Evolutionary conservation across 2,329 filamentous ascomycete species (phyloP), one percentile per base, ranked within the genome.

Genomic region (Trichoderma sp.): DNA sequence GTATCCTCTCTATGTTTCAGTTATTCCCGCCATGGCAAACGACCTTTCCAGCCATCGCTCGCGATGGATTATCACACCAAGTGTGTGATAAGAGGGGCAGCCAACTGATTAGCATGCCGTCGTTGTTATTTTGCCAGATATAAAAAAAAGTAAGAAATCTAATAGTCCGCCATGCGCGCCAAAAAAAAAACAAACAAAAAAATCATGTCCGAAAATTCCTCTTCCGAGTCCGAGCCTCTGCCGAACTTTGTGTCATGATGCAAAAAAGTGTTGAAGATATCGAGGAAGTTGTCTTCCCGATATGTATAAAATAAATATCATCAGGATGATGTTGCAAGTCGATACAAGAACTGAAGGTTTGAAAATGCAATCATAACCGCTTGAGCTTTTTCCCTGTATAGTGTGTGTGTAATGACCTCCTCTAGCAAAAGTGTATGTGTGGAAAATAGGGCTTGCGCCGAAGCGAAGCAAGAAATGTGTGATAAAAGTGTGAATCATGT

Each of bases 41-140:
- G 71, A 74, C 75, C 74, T 63, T 76, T 75, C 73, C 79, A 77
- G 80, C 75, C 77, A 72, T 75, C 75, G 75, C 73, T 76, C 73
- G 74, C 76, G 75, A 71, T 73, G 74, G 75, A 75, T 70, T 77
- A 84, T 83, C 83, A 84, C 80, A 84, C 86, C 80, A 82, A 84
- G 78, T 76, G 83, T 84, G 84, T 75, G 81, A 79, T 82, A 83
- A 73, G 72, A 75, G 76, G 80, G 76, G 76, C 78, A 71, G 69
- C 74, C 75, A 64, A 72, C 69, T 35, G 66, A 68, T 72, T 50
- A 68, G 65, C 70, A 70, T 70, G 70, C 74, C 70, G 61, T 73
- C 71, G 73, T 75, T 71, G 53, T 45, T n/a, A n/a, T 71, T 71
- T 67, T 69, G 68, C 69, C 70, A 74, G 71, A 69, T 73, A 70